A percentile compares a stretch with the other conserved stretches of the same genome.
These are phyloP conservation scores for Phycomyces blakesleeanus DNA, from an alignment of 192 early-diverging fungal genomes.

Conservation along the genomic window DNA sequence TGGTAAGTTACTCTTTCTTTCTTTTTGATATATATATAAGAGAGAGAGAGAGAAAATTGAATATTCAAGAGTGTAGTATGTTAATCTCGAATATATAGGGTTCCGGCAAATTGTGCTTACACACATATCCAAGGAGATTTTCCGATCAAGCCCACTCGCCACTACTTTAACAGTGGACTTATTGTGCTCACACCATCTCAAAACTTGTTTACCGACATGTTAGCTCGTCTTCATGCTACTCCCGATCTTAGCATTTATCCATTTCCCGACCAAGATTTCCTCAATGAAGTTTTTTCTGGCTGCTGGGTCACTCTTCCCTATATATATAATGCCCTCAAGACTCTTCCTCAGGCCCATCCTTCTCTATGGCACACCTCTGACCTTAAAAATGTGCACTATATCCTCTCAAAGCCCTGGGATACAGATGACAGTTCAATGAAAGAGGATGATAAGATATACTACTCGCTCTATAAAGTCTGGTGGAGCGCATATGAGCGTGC, in stretches of 20 bases:
- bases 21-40: no score
- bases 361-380: slow-evolving; percentile 32
- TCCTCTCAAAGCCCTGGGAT: slow-evolving; percentile 43
- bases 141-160: slow-evolving; percentile 3
- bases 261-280: slow-evolving; percentile 51
- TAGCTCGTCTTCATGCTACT: slow-evolving; percentile 12
- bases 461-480: slow-evolving; percentile 12
- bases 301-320: slow-evolving; percentile 43
- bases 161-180: slow-evolving; percentile 51
- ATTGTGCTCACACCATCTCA: slow-evolving; percentile 38
- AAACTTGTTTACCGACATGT: slow-evolving; percentile 27
- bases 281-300: slow-evolving; percentile 42
- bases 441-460: background rate
- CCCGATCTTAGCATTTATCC: slow-evolving; percentile 20
- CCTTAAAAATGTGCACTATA: slow-evolving; percentile 46
- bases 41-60: no score
- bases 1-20: no score
- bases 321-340: slow-evolving; percentile 51
- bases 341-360: slow-evolving; percentile 31
- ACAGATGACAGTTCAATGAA: background rate
- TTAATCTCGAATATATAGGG: background rate
- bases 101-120: slow-evolving; percentile 37
- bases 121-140: slow-evolving; percentile 12
- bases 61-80: no score
- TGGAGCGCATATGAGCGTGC: slow-evolving; percentile 2